A percentile compares a stretch with the other conserved stretches of the same genome.
phyloP scores from a whole-genome alignment of 768 basidiomycete species.

The Tricholoma flavovirens region DNA sequence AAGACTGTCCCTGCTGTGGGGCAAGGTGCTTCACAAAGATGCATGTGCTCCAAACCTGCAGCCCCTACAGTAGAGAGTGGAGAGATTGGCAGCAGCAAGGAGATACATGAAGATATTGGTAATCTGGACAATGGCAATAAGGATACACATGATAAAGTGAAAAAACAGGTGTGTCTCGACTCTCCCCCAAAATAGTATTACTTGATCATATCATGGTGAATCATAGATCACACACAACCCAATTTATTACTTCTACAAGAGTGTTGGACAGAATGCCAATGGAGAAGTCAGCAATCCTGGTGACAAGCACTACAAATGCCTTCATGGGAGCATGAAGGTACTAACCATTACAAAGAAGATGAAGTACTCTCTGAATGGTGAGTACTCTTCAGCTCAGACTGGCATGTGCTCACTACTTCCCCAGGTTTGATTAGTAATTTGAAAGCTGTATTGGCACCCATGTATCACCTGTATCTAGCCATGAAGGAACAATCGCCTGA shows the following conservation, averaged over 20 bases:
- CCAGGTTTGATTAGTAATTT: background rate
- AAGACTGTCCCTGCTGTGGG: constrained; percentile 1
- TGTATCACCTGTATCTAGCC: background rate
- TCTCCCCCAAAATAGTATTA: background rate
- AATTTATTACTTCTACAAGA: constrained; percentile 17
- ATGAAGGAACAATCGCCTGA: background rate
- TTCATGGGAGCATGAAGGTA: constrained; percentile 14
- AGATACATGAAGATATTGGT: background rate
- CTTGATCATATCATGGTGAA: background rate
- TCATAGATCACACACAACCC: constrained; percentile 6
- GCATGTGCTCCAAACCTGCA: background rate
- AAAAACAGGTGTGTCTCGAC: background rate
- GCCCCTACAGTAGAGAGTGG: background rate
- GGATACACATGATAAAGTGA: background rate
- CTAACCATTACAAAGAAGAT: constrained; percentile 10
- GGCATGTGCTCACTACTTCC: background rate
- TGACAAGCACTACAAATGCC: constrained; percentile 18
- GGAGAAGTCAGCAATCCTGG: constrained; percentile 12
- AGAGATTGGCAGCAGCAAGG: background rate
- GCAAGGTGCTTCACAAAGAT: background rate
- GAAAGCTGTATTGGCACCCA: background rate
- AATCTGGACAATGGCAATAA: background rate
- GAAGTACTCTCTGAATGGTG: constrained; percentile 11
- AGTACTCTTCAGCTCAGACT: background rate
- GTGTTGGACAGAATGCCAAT: constrained; percentile 2